phyloP scores from a whole-genome alignment of 2,329 filamentous ascomycete genomes.

The Domatiomyces globalis region DNA sequence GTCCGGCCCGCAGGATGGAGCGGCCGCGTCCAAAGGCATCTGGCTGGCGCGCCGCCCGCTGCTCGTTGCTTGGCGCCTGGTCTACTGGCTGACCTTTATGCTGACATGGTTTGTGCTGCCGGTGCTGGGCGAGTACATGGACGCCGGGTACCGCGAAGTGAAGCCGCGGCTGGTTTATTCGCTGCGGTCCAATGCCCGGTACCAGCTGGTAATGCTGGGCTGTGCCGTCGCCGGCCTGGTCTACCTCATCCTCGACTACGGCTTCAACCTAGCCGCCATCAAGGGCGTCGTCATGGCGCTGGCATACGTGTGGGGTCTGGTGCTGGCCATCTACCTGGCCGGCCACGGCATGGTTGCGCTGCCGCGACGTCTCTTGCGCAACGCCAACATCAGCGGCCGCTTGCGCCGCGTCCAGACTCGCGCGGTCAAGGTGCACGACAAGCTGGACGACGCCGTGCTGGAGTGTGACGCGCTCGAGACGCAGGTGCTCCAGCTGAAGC shows the following conservation, averaged over 20 bases:
- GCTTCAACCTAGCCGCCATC: constrained; percentile 55
- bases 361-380: constrained; percentile 64
- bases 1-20: constrained; percentile 50
- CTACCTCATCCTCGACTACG: constrained; percentile 70
- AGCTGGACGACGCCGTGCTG: constrained; percentile 68
- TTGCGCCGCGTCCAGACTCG: constrained; percentile 61
- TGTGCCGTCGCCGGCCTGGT: constrained; percentile 57
- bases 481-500: constrained; percentile 64
- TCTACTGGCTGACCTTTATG: constrained; percentile 93
- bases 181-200: constrained; percentile 71
- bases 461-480: constrained; percentile 67
- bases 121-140: constrained; percentile 83
- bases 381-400: constrained; percentile 60
- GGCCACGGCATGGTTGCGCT: constrained; percentile 90
- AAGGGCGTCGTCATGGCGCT: constrained; percentile 84
- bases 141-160: constrained; percentile 81
- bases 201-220: constrained; percentile 66
- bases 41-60: constrained; percentile 71
- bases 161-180: constrained; percentile 71
- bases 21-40: constrained; percentile 54
- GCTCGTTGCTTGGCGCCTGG: constrained; percentile 82
- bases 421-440: constrained; percentile 73
- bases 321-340: constrained; percentile 93
- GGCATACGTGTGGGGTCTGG: constrained; percentile 83
- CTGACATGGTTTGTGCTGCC: constrained; percentile 94